phyloP scores from a whole-genome alignment of 495 filamentous ascomycete species.

The Clavariopsis aquatica region DNA sequence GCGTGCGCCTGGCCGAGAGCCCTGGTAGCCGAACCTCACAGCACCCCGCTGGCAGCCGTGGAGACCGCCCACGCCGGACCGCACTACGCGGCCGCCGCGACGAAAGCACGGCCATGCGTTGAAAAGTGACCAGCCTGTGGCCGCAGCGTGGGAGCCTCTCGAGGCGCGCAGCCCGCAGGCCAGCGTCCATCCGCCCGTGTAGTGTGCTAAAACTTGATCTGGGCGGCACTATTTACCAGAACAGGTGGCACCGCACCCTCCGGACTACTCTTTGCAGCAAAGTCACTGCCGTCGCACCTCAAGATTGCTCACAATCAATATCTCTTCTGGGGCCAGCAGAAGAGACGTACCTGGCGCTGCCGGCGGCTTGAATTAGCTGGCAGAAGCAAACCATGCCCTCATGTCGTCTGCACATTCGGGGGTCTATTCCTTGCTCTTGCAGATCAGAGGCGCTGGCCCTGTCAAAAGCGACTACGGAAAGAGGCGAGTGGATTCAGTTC shows the following conservation, averaged over 20 bases:
- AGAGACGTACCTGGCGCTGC: constrained; percentile 32
- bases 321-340: constrained; percentile 25
- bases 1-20: constrained; percentile 21
- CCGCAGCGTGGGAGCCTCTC: not conserved
- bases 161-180: not conserved
- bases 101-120: constrained; percentile 19
- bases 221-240: constrained; percentile 27
- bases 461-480: no score
- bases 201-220: not conserved
- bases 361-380: constrained; percentile 28
- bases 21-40: constrained; percentile 11
- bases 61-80: constrained; percentile 10
- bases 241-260: constrained; percentile 16
- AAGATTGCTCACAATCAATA: constrained; percentile 32
- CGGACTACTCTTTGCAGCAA: constrained; percentile 19
- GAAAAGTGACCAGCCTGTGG: not conserved
- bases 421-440: constrained; percentile 25
- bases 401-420: constrained; percentile 26
- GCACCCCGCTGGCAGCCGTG: not conserved
- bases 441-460: constrained; percentile 27
- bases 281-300: constrained; percentile 17
- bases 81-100: constrained; percentile 11
- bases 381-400: not conserved
- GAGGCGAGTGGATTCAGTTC: constrained; percentile 18
- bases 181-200: not conserved